These are phyloP conservation scores for Starmerella cellae DNA, from an alignment of 805 yeast genomes.

Conservation along the genomic window DNA sequence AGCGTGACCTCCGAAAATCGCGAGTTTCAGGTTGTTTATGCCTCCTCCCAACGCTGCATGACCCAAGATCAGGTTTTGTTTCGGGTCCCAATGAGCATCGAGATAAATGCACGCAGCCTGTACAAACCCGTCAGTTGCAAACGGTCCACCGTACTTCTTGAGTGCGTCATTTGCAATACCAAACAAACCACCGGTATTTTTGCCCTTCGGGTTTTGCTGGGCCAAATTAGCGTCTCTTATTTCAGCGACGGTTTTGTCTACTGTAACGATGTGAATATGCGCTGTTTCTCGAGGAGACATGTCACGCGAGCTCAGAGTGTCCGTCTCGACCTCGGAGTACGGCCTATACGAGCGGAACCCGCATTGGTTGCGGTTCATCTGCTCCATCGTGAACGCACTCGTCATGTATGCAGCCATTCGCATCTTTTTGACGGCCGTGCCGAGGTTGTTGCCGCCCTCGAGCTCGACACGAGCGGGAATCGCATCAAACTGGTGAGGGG, in stretches of 20 bases:
- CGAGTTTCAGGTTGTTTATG: conserved; percentile 51
- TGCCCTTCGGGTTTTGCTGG: conserved; percentile 70
- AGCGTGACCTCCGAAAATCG: conserved; percentile 90
- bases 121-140: conserved; percentile 35
- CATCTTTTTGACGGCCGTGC: conserved; percentile 58
- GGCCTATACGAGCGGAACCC: conserved; percentile 69
- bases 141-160: conserved; percentile 41
- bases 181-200: conserved; percentile 61
- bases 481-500: conserved; percentile 56
- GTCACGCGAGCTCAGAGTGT: conserved; percentile 41
- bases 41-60: conserved; percentile 97
- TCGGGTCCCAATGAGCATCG: conserved; percentile 73
- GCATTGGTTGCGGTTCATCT: conserved; percentile 64
- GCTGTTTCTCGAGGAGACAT: conserved; percentile 40
- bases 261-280: conserved; percentile 63
- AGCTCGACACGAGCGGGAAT: conserved; percentile 32
- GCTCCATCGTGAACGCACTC: conserved; percentile 87
- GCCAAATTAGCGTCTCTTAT: conserved; percentile 68
- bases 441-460: conserved; percentile 49
- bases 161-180: conserved; percentile 70
- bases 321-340: conserved; percentile 46
- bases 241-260: conserved; percentile 55
- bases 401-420: conserved; percentile 74
- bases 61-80: conserved; percentile 46
- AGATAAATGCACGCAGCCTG: conserved; percentile 77